A percentile compares a stretch with the other conserved stretches of the same genome.
Evolutionary conservation across 768 basidiomycete species (phyloP).

Genomic region (Trametes meyenii): DNA sequence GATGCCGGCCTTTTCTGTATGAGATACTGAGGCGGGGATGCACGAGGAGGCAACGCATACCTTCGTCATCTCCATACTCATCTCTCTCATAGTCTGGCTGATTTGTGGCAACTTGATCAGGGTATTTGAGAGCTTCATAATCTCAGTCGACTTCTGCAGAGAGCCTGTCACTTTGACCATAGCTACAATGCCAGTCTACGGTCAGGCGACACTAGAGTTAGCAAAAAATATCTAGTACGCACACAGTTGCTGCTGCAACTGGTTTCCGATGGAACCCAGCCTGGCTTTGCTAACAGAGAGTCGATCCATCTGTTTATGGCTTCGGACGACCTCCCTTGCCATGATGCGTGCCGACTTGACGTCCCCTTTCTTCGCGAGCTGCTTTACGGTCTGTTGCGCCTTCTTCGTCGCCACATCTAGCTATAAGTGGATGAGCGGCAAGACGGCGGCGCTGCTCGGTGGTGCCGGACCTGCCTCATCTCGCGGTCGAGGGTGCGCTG

Average conservation of each 20-base stretch:
- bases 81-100: constrained; percentile 90
- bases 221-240: constrained; percentile 32
- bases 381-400: constrained; percentile 79
- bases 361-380: constrained; percentile 89
- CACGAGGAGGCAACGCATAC: constrained; percentile 41
- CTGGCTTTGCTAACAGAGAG: constrained; percentile 92
- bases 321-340: constrained; percentile 92
- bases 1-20: constrained; percentile 76
- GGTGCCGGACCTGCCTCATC: constrained; percentile 82
- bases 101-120: constrained; percentile 92
- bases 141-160: constrained; percentile 96
- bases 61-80: constrained; percentile 99
- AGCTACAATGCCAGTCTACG: constrained; percentile 49
- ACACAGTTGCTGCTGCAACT: constrained; percentile 93
- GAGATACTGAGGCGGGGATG: not conserved
- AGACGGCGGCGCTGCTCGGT: constrained; percentile 22
- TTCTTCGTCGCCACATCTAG: constrained; percentile 83
- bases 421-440: constrained; percentile 41
- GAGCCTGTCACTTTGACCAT: constrained; percentile 98
- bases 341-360: constrained; percentile 90
- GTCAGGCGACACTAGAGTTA: not conserved
- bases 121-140: constrained; percentile 97
- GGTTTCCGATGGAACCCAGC: constrained; percentile 86
- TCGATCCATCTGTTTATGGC: constrained; percentile 91
- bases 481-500: constrained; percentile 87